Evolutionary conservation across 371 early-diverging fungal species (phyloP), one percentile per base, ranked within the genome.

Genomic region (Haplosporangium sp.): DNA sequence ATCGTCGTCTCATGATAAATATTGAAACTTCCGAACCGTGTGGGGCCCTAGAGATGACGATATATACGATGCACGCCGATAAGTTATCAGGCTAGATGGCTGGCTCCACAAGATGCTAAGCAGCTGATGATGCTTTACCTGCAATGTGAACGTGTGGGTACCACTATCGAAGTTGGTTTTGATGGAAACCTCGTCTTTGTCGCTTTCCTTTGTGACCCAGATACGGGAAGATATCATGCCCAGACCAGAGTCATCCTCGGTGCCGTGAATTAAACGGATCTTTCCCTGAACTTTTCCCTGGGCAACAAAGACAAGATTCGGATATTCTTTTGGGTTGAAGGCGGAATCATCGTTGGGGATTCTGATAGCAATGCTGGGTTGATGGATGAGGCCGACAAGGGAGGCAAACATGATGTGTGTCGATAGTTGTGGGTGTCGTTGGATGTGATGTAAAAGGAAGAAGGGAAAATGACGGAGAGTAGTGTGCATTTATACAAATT

Each of bases 1-100:
- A 79, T 69, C 11, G 69, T 64, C 2, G 80, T 79, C 55, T 79
- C 80, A 40, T 79, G 80, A 51, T 79, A 79, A 38, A 73, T 57
- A 52, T 65, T 73, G 55, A 69, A 56, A 37, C 62, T 64, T 41
- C 69, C 51, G 36, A 79, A 73, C 37, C 66, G 41, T 40, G 62
- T 61, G 36, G 80, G 80, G 13, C 73, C 73, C 76, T 76, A 54
- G 38, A 37, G 40, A 60, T 46, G 50, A 50, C 29, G 16, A 6
- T 20, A 43, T 51, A 16, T 13, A 23, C 11, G 5, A 21, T 41
- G 37, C n/a, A n/a, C 14, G 45, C 21, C 2, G 11, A 43, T 38
- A 2, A 36, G 16, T 40, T 48, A 57, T 16, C 0, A 11, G 36
- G 20, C 29, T 53, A 29, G 55, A 10, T 18, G 14, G 37, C 13